Evolutionary conservation across 768 basidiomycete genomes (phyloP).

Genomic region (Mycena leptocephala): DNA sequence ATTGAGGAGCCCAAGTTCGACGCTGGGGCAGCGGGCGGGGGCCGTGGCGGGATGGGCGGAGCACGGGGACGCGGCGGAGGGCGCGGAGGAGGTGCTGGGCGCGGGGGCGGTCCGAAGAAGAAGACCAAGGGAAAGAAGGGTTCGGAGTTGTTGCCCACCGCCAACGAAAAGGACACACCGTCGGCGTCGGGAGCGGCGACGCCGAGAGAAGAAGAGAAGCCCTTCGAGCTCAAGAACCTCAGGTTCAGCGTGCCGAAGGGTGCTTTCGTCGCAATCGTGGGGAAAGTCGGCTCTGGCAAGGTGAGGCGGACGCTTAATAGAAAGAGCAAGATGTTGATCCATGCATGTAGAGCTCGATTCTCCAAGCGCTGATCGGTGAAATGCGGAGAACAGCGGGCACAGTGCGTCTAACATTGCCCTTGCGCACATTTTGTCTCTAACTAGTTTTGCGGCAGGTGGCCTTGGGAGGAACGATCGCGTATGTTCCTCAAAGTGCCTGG

Average conservation of each 20-base stretch:
- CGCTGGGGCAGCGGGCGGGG: constrained; percentile 10
- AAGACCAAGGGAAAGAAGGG: constrained; percentile 41
- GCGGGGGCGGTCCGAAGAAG: too few relatives aligned
- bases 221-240: constrained; percentile 67
- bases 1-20: constrained; percentile 31
- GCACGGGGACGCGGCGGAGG: constrained; percentile 8
- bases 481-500: constrained; percentile 77
- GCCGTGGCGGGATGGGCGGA: constrained; percentile 27
- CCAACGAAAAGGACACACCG: constrained; percentile 27
- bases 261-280: constrained; percentile 81
- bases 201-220: constrained; percentile 57
- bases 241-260: constrained; percentile 66
- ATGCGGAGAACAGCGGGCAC: constrained; percentile 76
- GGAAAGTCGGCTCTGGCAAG: constrained; percentile 84
- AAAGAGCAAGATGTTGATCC: background rate
- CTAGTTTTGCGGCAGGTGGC: constrained; percentile 52
- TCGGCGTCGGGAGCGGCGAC: constrained; percentile 36
- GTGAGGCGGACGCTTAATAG: constrained; percentile 44
- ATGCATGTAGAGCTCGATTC: constrained; percentile 63
- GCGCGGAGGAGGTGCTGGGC: constrained; percentile 25
- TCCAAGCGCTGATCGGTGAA: constrained; percentile 75
- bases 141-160: constrained; percentile 41
- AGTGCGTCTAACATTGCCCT: constrained; percentile 48
- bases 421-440: background rate
- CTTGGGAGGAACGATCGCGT: constrained; percentile 71